These are phyloP conservation scores for Anastatica hierochuntica DNA, from an alignment of 345 rosid species.

Conservation along the genomic window DNA sequence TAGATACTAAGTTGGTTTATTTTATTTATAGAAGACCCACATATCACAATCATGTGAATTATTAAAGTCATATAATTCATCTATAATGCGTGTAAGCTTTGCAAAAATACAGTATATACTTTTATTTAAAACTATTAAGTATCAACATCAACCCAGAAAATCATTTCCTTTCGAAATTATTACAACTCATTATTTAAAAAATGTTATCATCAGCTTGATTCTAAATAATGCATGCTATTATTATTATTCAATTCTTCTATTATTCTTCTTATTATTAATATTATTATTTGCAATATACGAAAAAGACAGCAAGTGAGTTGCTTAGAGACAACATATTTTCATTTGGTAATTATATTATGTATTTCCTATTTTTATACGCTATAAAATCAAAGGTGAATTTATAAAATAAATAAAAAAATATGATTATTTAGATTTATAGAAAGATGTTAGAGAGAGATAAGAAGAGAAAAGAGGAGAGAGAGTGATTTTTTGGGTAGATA, in stretches of 20 bases:
- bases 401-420: too few species aligned
- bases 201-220: conserved; percentile 9
- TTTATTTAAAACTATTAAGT: conserved; percentile 6
- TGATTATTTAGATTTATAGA: too few species aligned
- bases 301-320: too few species aligned
- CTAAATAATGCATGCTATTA: background rate
- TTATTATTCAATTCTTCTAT: background rate
- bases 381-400: too few species aligned
- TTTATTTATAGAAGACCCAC: conserved; percentile 4
- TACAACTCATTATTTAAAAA: background rate
- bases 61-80: conserved; percentile 1
- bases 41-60: conserved; percentile 15
- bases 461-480: too few species aligned
- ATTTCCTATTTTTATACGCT: too few species aligned
- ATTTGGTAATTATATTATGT: too few species aligned
- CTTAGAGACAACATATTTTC: too few species aligned
- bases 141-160: conserved; percentile 19
- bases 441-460: too few species aligned
- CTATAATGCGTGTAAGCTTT: conserved; percentile 11
- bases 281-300: too few species aligned
- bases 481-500: too few species aligned
- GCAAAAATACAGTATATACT: conserved; percentile 7
- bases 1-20: conserved; percentile 5
- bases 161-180: conserved; percentile 4
- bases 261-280: too few species aligned